Percentiles rank a stretch among this genome's conserved stretches.
These are phyloP conservation scores for Tetracladium setigerum DNA, from an alignment of 495 filamentous ascomycete species.

Conservation along the genomic window DNA sequence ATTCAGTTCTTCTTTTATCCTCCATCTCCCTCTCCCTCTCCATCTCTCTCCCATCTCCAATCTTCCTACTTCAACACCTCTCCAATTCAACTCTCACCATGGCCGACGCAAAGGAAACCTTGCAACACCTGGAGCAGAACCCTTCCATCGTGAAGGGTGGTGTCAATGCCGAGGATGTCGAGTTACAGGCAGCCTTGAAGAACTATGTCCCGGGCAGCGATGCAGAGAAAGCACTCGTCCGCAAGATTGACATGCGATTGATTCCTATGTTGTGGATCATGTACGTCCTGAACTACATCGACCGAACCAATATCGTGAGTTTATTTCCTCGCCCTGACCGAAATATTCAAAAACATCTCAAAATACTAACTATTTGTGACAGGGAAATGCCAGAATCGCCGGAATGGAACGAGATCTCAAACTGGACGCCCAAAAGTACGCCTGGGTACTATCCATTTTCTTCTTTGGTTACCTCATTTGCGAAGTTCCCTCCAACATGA, in stretches of 20 bases:
- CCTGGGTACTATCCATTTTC: constrained; percentile 19
- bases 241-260: constrained; percentile 31
- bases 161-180: neutral
- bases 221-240: constrained; percentile 26
- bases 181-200: constrained; percentile 1
- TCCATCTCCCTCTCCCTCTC: too few relatives aligned
- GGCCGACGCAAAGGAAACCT: neutral
- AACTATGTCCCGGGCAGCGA: constrained; percentile 8
- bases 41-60: neutral
- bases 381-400: constrained; percentile 31
- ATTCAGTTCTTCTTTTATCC: too few relatives aligned
- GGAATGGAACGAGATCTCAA: constrained; percentile 28
- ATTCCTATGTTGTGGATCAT: constrained; percentile 15
- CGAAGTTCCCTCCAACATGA: constrained; percentile 39
- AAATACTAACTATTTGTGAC: constrained; percentile 22
- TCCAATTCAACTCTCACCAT: neutral
- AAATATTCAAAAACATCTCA: too few relatives aligned
- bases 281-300: constrained; percentile 13
- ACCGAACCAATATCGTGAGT: constrained; percentile 17
- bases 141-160: neutral
- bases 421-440: constrained; percentile 11
- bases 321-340: too few relatives aligned
- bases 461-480: constrained; percentile 40
- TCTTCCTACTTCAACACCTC: neutral
- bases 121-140: constrained; percentile 1